Evolutionary conservation across 2,329 filamentous ascomycete species (phyloP).

Genomic region (Fusarium scirpi): DNA sequence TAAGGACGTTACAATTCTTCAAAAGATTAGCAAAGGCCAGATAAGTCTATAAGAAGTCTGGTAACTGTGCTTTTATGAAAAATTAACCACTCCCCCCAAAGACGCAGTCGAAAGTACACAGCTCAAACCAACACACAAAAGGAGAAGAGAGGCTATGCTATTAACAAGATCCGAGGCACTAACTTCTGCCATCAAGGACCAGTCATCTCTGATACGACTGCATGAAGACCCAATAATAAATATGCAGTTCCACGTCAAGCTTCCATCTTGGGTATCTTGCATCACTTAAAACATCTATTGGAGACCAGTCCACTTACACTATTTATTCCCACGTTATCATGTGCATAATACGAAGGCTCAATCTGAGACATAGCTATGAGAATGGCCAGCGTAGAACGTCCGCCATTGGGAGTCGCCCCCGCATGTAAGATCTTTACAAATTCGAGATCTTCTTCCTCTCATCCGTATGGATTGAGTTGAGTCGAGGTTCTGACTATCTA

Average conservation of each 20-base stretch:
- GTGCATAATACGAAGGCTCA: constrained; percentile 7
- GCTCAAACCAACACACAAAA: background rate
- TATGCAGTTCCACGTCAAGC: background rate
- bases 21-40: background rate
- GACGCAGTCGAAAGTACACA: background rate
- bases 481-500: constrained; percentile 21
- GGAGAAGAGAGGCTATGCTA: background rate
- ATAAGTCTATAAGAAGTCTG: background rate
- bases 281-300: background rate
- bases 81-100: background rate
- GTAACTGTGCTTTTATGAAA: background rate
- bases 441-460: constrained; percentile 15
- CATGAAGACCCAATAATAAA: constrained; percentile 6
- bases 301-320: constrained; percentile 19
- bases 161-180: background rate
- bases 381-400: constrained; percentile 9
- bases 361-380: constrained; percentile 14
- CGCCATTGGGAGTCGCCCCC: constrained; percentile 7
- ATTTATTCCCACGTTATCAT: constrained; percentile 11
- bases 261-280: constrained; percentile 9
- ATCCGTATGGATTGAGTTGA: constrained; percentile 6
- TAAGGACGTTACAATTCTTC: background rate
- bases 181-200: background rate
- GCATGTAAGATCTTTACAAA: constrained; percentile 1
- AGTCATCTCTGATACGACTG: constrained; percentile 1